Evolutionary conservation across 2,329 filamentous ascomycete genomes (phyloP).

Genomic region (Myotisia sp.): DNA sequence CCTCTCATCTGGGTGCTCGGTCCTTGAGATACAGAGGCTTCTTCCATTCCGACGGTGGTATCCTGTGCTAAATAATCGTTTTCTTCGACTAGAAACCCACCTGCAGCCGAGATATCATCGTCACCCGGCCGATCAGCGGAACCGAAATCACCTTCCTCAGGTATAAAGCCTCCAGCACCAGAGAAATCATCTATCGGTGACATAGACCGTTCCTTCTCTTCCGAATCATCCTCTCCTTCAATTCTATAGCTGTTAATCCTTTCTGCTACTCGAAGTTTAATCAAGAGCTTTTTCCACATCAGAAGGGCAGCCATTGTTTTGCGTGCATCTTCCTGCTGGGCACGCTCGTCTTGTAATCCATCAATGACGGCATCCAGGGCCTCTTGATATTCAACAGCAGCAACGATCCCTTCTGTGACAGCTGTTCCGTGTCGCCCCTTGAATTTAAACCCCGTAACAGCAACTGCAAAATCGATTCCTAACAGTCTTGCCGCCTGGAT

Average conservation of each 20-base stretch:
- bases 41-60: no score
- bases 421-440: conserved; percentile 75
- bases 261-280: conserved; percentile 55
- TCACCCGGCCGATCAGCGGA: conserved; percentile 12
- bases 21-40: no score
- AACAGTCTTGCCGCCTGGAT: conserved; percentile 59
- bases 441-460: conserved; percentile 82
- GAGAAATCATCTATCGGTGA: no score
- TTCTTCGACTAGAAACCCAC: conserved; percentile 17
- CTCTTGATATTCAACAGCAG: conserved; percentile 56
- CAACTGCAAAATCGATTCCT: conserved; percentile 74
- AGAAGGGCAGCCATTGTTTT: conserved; percentile 37
- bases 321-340: conserved; percentile 46
- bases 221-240: conserved; percentile 21
- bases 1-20: no score
- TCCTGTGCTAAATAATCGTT: no score
- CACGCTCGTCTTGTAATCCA: conserved; percentile 52
- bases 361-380: conserved; percentile 56
- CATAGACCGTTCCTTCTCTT: conserved; percentile 24
- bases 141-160: conserved; percentile 16
- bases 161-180: conserved; percentile 30
- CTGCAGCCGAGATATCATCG: conserved; percentile 8
- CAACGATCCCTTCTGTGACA: conserved; percentile 61
- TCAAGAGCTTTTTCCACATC: conserved; percentile 46
- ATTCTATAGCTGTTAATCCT: conserved; percentile 48